These are phyloP conservation scores for Penicillium hordei DNA, from an alignment of 2,329 filamentous ascomycete genomes.

Conservation along the genomic window DNA sequence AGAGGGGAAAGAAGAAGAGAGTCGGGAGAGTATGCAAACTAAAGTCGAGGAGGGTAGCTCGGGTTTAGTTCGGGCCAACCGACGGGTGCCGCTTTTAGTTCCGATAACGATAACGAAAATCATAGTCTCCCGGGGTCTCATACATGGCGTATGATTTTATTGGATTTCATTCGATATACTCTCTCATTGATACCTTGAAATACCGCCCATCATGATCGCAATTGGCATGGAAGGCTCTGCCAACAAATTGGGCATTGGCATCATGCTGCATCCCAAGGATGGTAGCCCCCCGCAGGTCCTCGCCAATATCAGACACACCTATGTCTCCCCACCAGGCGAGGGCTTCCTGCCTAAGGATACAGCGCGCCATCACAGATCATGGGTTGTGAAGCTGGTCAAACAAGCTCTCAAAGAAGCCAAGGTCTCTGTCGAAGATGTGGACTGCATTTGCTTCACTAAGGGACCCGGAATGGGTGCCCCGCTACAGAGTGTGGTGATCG, in stretches of 20 bases:
- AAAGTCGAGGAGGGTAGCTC: constrained; percentile 6
- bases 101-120: constrained; percentile 16
- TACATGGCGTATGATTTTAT: not conserved
- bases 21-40: constrained; percentile 15
- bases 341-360: constrained; percentile 98
- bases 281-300: constrained; percentile 67
- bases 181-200: not conserved
- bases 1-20: constrained; percentile 20
- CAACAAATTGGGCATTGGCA: constrained; percentile 93
- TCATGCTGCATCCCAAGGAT: constrained; percentile 72
- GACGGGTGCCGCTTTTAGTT: constrained; percentile 10
- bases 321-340: constrained; percentile 83
- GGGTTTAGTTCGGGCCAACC: constrained; percentile 16
- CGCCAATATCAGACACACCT: constrained; percentile 92
- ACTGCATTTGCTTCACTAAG: constrained; percentile 93
- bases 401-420: constrained; percentile 71
- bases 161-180: not conserved
- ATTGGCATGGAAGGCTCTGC: constrained; percentile 87
- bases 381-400: constrained; percentile 79
- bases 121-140: not conserved
- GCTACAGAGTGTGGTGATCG: constrained; percentile 80
- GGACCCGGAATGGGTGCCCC: constrained; percentile 97
- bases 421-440: constrained; percentile 64
- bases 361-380: constrained; percentile 82
- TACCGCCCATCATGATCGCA: constrained; percentile 55